Evolutionary conservation across 768 basidiomycete species (phyloP).

Genomic region (Strobilomyces echinocephalus): DNA sequence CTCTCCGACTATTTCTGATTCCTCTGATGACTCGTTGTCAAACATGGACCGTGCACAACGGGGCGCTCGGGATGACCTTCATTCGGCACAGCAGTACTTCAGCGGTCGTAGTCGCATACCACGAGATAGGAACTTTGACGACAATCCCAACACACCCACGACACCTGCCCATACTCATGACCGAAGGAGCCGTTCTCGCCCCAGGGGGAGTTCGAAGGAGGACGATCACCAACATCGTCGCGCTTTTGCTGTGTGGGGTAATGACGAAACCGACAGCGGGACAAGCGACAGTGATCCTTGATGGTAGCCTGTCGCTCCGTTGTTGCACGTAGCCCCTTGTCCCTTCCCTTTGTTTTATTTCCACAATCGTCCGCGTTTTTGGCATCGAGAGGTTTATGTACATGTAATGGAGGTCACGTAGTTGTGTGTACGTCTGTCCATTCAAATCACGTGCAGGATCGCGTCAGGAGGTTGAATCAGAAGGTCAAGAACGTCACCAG

Average conservation of each 20-base stretch:
- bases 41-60: conserved; percentile 37
- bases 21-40: conserved; percentile 34
- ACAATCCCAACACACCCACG: conserved; percentile 59
- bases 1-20: conserved; percentile 38
- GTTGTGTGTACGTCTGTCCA: neutral
- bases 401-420: neutral
- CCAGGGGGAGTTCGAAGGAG: conserved; percentile 15
- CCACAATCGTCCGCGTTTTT: neutral
- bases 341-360: conserved; percentile 1
- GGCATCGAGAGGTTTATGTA: neutral
- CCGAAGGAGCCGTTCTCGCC: conserved; percentile 10
- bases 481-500: no score
- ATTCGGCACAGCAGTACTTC: conserved; percentile 31
- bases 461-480: neutral
- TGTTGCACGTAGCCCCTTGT: neutral
- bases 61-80: conserved; percentile 52
- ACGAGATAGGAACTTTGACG: conserved; percentile 55
- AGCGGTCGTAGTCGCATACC: conserved; percentile 57
- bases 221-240: conserved; percentile 34
- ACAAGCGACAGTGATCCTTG: conserved; percentile 64
- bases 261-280: conserved; percentile 84
- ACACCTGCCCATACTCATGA: conserved; percentile 32
- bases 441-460: conserved; percentile 13
- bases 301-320: neutral
- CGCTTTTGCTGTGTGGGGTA: conserved; percentile 83